Conservation (phyloP, 2,329 filamentous ascomycete species). For the Aspergillus udagawae region DNA sequence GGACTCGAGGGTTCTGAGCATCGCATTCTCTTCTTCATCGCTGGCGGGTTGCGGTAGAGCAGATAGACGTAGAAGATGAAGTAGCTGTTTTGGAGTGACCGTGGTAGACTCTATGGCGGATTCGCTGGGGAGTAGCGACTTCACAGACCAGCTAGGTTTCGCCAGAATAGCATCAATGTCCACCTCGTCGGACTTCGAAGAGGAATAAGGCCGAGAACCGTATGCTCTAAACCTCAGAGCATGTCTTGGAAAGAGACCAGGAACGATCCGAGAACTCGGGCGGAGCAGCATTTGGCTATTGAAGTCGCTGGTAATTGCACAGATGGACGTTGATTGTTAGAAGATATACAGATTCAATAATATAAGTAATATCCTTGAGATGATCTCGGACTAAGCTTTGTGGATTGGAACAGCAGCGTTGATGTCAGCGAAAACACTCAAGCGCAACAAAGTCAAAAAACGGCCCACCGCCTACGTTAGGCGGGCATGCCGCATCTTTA, state of each 20-base stretch:
- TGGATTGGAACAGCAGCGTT: neutral
- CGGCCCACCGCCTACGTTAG: slow-evolving; percentile 18
- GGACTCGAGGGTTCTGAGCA: slow-evolving; percentile 70
- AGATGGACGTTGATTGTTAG: no score
- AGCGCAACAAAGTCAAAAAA: slow-evolving; percentile 8
- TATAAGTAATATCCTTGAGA: no score
- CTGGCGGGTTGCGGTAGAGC: slow-evolving; percentile 71
- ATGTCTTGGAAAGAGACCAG: neutral
- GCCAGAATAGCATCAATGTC: slow-evolving; percentile 53
- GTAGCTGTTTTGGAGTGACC: slow-evolving; percentile 65
- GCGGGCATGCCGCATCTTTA: slow-evolving; percentile 2
- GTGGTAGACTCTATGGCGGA: slow-evolving; percentile 22
- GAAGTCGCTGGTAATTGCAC: neutral
- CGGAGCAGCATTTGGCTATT: slow-evolving; percentile 7
- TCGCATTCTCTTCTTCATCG: slow-evolving; percentile 59
- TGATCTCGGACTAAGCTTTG: no score
- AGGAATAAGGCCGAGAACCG: slow-evolving; percentile 21
- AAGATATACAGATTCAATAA: no score
- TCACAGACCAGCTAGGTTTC: slow-evolving; percentile 78
- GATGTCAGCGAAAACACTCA: neutral
- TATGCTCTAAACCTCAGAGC: slow-evolving; percentile 1
- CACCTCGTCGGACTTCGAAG: slow-evolving; percentile 16
- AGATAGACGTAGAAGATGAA: slow-evolving; percentile 82
- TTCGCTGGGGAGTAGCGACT: slow-evolving; percentile 62
- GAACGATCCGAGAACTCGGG: slow-evolving; percentile 7